Percentiles rank a stretch among this genome's conserved stretches.
These are phyloP conservation scores for Phytophthora pseudosyringae DNA, from an alignment of 352 stramenopile species.

Conservation along the genomic window DNA sequence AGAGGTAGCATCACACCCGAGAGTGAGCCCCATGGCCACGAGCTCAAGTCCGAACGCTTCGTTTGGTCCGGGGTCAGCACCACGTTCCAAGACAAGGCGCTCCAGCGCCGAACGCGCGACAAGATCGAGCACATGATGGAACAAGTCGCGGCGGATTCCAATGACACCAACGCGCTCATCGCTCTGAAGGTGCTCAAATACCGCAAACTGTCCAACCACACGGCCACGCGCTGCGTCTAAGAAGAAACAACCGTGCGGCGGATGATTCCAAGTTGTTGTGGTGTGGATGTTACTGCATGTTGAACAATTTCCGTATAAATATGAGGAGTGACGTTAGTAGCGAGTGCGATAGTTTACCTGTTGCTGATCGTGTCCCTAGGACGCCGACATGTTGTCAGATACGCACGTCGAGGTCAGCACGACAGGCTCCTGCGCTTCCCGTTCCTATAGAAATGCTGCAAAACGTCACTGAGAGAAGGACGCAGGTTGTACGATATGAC, in stretches of 20 bases:
- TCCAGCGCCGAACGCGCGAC: background rate
- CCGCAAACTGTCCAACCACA: conserved; percentile 1
- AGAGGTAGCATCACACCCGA: background rate
- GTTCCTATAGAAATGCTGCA: too few relatives aligned
- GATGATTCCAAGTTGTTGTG: background rate
- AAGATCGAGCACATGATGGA: conserved; percentile 6
- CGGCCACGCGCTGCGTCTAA: background rate
- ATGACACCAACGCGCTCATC: conserved; percentile 3
- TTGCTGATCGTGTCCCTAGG: too few relatives aligned
- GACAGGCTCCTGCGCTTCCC: too few relatives aligned
- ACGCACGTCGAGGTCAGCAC: too few relatives aligned
- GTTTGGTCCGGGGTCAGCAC: background rate
- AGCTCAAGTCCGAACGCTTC: conserved; percentile 6
- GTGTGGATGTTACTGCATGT: background rate
- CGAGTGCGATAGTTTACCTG: too few relatives aligned
- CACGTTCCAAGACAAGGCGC: conserved; percentile 3
- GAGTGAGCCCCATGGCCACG: background rate
- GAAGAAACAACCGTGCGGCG: background rate
- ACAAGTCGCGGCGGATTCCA: background rate
- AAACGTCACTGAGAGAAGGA: too few relatives aligned
- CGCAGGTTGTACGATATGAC: too few relatives aligned
- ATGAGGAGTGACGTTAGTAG: too few relatives aligned
- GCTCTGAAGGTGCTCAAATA: conserved; percentile 11
- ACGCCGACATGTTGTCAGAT: too few relatives aligned
- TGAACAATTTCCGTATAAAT: too few relatives aligned